A percentile compares a stretch with the other conserved stretches of the same genome.
Evolutionary conservation across 352 stramenopile genomes (phyloP).

Genomic region (Saprolegnia diclina): DNA sequence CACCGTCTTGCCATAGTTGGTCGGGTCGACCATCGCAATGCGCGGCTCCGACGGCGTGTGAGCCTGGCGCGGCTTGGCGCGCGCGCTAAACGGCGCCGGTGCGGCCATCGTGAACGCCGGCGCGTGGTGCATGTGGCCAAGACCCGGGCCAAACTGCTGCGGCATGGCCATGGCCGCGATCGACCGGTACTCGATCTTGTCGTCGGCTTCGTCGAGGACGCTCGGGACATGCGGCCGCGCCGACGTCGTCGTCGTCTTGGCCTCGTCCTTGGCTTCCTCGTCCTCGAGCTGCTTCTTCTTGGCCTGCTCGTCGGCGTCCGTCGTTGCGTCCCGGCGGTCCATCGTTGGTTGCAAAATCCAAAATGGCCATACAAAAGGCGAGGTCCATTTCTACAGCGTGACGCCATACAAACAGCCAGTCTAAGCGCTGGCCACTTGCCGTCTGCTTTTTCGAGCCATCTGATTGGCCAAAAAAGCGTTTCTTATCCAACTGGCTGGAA

Average conservation of each 20-base stretch:
- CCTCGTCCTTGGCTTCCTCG: slow-evolving; percentile 10
- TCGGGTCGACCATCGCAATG: slow-evolving; percentile 39
- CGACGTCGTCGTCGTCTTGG: background rate
- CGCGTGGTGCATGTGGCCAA: slow-evolving; percentile 19
- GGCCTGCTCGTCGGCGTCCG: background rate
- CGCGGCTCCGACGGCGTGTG: background rate
- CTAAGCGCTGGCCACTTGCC: background rate
- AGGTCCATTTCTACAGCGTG: background rate
- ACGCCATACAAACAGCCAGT: slow-evolving; percentile 9
- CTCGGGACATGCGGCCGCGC: slow-evolving; percentile 1
- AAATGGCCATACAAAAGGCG: background rate
- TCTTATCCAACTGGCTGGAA: slow-evolving; percentile 16
- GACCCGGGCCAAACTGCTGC: background rate
- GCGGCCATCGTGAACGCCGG: background rate
- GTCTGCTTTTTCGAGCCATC: background rate
- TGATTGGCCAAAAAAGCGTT: slow-evolving; percentile 5
- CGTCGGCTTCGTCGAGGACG: slow-evolving; percentile 21
- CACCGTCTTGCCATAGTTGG: slow-evolving; percentile 68
- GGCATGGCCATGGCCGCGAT: slow-evolving; percentile 10
- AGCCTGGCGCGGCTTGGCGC: background rate
- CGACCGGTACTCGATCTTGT: slow-evolving; percentile 25
- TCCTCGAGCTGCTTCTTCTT: slow-evolving; percentile 5
- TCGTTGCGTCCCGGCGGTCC: background rate
- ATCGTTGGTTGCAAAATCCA: background rate
- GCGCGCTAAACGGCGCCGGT: background rate